A percentile compares a stretch with the other conserved stretches of the same genome.
These are phyloP conservation scores for Volvariella surrecta DNA, from an alignment of 1,284 basidiomycete genomes.

Conservation along the genomic window DNA sequence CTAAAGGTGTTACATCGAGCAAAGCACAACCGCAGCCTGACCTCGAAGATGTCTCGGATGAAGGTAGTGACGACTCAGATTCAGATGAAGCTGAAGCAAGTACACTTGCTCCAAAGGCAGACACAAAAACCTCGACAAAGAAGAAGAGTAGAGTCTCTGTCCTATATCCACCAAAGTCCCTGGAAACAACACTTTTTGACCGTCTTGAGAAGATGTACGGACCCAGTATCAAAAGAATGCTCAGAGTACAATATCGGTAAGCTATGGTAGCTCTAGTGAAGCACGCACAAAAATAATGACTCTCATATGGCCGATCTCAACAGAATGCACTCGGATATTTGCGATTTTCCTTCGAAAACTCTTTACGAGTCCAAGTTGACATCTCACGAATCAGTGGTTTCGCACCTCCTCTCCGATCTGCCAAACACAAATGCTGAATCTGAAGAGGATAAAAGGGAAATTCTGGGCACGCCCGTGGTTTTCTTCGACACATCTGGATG, in stretches of 20 bases:
- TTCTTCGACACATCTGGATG: constrained; percentile 94
- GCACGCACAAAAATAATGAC: not conserved
- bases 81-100: not conserved
- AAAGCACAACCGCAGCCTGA: constrained; percentile 8
- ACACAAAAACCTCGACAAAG: constrained; percentile 11
- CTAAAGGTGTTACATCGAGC: not conserved
- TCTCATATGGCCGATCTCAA: not conserved
- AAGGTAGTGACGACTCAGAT: constrained; percentile 4
- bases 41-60: constrained; percentile 9
- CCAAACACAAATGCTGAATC: constrained; percentile 36
- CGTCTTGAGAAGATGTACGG: constrained; percentile 87
- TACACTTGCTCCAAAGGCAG: constrained; percentile 2
- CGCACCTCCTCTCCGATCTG: constrained; percentile 68
- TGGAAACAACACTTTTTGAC: constrained; percentile 90
- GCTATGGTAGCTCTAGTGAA: constrained; percentile 6
- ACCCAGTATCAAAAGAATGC: constrained; percentile 73
- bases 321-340: constrained; percentile 87
- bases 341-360: constrained; percentile 77
- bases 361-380: constrained; percentile 73
- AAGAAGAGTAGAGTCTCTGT: constrained; percentile 15
- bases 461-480: constrained; percentile 71
- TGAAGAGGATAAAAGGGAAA: constrained; percentile 62
- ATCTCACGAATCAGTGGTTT: constrained; percentile 66
- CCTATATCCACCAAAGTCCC: constrained; percentile 59
- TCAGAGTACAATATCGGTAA: constrained; percentile 82